Percentiles rank a stretch among this genome's conserved stretches.
phyloP scores from a whole-genome alignment of 73 alveolate species.

The Tetrahymena elliotti region DNA sequence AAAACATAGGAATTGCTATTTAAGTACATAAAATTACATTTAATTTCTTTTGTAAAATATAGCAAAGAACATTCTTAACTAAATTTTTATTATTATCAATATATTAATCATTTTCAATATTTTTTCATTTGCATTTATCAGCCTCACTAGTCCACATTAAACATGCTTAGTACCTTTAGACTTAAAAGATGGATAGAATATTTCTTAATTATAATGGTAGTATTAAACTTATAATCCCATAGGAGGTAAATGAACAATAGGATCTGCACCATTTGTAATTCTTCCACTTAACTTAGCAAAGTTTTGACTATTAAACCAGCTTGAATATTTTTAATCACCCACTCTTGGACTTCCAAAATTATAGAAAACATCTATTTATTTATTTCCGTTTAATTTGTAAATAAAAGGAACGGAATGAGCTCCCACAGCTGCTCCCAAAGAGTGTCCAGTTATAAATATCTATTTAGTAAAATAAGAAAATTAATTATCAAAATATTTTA shows the following conservation, averaged over 20 bases:
- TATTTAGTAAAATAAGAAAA: too few species aligned
- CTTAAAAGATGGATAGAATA: neutral
- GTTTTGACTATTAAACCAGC: neutral
- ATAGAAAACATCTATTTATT: neutral
- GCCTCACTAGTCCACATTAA: neutral
- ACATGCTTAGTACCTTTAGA: neutral
- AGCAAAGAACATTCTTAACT: too few species aligned
- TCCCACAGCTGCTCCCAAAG: slow-evolving; percentile 29
- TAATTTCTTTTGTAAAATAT: too few species aligned
- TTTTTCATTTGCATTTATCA: neutral
- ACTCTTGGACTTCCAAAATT: slow-evolving; percentile 43
- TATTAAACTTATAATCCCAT: neutral
- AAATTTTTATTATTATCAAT: too few species aligned
- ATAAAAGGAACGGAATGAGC: slow-evolving; percentile 18
- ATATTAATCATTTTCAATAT: too few species aligned
- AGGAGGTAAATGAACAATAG: slow-evolving; percentile 31
- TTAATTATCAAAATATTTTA: too few species aligned
- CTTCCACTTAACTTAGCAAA: slow-evolving; percentile 2
- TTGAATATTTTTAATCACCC: slow-evolving; percentile 14
- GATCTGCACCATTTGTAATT: slow-evolving; percentile 35
- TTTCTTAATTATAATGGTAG: neutral
- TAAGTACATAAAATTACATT: too few species aligned
- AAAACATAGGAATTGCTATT: too few species aligned
- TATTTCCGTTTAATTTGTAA: neutral
- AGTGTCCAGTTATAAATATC: slow-evolving; percentile 28